These are phyloP conservation scores for Aspergillus latus DNA, from an alignment of 2,329 filamentous ascomycete genomes.

Conservation along the genomic window DNA sequence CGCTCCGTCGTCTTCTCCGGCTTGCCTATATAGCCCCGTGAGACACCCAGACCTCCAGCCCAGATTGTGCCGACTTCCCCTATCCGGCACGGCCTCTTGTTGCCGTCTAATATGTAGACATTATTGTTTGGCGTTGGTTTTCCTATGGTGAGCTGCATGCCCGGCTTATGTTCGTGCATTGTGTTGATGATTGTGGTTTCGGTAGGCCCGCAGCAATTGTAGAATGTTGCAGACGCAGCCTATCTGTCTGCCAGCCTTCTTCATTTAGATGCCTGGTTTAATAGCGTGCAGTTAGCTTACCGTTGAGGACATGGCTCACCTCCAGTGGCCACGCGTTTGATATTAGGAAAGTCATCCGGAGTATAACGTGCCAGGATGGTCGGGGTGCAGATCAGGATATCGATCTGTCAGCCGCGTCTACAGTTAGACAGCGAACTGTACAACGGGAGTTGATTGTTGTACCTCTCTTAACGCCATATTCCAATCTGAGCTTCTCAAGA, in stretches of 20 bases:
- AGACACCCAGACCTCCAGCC: constrained; percentile 10
- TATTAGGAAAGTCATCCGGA: constrained; percentile 12
- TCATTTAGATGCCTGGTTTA: not conserved
- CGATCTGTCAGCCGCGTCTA: not conserved
- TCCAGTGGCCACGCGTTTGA: constrained; percentile 10
- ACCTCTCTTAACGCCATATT: constrained; percentile 9
- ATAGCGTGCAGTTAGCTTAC: not conserved
- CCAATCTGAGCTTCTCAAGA: constrained; percentile 12
- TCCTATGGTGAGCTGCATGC: constrained; percentile 10
- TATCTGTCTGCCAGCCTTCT: constrained; percentile 14
- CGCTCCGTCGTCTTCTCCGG: constrained; percentile 9
- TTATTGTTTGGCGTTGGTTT: constrained; percentile 16
- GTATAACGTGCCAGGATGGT: constrained; percentile 12
- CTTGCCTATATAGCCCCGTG: constrained; percentile 12
- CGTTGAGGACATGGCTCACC: constrained; percentile 15
- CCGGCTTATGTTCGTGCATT: constrained; percentile 12
- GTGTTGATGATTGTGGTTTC: constrained; percentile 16
- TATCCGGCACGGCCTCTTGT: not conserved
- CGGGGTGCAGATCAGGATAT: constrained; percentile 16
- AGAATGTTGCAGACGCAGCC: constrained; percentile 6
- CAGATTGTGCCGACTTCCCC: constrained; percentile 14
- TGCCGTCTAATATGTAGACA: constrained; percentile 12
- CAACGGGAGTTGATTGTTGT: not conserved
- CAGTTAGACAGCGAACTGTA: not conserved
- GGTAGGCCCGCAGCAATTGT: constrained; percentile 16